Conservation (phyloP, 805 yeast genomes). For the Yarrowia hollandica region DNA sequence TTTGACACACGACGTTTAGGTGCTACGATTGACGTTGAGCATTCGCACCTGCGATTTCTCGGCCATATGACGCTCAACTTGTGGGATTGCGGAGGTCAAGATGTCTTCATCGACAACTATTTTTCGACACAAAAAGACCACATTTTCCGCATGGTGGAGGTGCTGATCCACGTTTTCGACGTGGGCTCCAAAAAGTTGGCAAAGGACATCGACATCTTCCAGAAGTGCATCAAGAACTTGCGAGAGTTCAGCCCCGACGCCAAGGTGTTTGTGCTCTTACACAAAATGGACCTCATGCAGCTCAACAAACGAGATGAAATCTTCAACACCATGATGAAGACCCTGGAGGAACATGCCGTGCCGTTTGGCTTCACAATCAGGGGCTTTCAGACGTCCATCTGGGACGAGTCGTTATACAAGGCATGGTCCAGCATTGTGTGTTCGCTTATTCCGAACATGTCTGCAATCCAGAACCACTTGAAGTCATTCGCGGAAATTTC, state of each 20-base stretch:
- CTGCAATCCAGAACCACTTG: slow-evolving; percentile 71
- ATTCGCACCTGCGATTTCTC: slow-evolving; percentile 85
- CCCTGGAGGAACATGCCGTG: slow-evolving; percentile 69
- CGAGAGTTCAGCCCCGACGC: slow-evolving; percentile 86
- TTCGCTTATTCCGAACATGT: slow-evolving; percentile 89
- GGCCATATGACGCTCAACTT: slow-evolving; percentile 93
- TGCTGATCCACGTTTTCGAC: slow-evolving; percentile 92
- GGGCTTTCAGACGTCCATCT: slow-evolving; percentile 93
- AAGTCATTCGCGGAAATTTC: slow-evolving; percentile 68
- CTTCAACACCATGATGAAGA: slow-evolving; percentile 80
- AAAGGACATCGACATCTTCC: slow-evolving; percentile 90
- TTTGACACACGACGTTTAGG: slow-evolving; percentile 93
- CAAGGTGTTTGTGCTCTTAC: slow-evolving; percentile 85
- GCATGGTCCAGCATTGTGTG: slow-evolving; percentile 98
- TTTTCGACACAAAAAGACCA: slow-evolving; percentile 85
- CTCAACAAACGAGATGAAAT: slow-evolving; percentile 80
- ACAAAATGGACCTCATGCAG: slow-evolving; percentile 95
- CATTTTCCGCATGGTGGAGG: slow-evolving; percentile 93
- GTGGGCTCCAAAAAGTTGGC: slow-evolving; percentile 89
- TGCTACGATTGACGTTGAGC: slow-evolving; percentile 98
- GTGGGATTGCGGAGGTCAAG: slow-evolving; percentile 97
- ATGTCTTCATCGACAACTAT: slow-evolving; percentile 93
- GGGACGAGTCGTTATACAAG: slow-evolving; percentile 94
- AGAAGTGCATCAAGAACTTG: slow-evolving; percentile 76
- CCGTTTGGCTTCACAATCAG: slow-evolving; percentile 67